Conservation (phyloP, 208 protist species). For the Vickermania spadyakhi region DNA sequence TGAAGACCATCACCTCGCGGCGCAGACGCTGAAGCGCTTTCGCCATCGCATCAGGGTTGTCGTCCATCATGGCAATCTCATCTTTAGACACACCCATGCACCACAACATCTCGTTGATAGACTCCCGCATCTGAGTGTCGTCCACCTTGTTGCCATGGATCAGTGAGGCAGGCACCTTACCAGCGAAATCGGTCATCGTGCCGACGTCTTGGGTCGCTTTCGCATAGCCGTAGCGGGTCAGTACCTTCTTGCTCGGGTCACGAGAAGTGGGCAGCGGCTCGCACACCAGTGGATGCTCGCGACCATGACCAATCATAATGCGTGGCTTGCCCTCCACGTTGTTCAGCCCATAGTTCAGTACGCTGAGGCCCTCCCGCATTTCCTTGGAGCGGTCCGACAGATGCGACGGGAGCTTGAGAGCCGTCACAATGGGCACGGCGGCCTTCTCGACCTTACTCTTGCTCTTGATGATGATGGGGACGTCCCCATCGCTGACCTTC, state of each 20-base stretch:
- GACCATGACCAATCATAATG: background rate
- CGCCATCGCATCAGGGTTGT: background rate
- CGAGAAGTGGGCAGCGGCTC: background rate
- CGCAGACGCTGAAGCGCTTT: slow-evolving; percentile 2
- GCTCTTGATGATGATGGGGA: background rate
- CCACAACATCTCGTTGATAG: background rate
- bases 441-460: slow-evolving; percentile 2
- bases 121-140: background rate
- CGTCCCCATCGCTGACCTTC: background rate
- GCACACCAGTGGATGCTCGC: background rate
- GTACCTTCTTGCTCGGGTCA: background rate
- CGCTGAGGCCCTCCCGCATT: background rate
- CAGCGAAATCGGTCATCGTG: slow-evolving; percentile 1
- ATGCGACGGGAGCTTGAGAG: background rate
- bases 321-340: background rate
- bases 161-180: background rate
- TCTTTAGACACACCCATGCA: background rate
- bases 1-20: slow-evolving; percentile 12
- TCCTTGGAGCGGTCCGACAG: background rate
- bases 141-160: background rate
- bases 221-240: slow-evolving; percentile 2
- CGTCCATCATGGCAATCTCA: slow-evolving; percentile 1
- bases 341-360: background rate
- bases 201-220: background rate
- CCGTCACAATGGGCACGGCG: background rate